A percentile compares a stretch with the other conserved stretches of the same genome.
These are phyloP conservation scores for Arachnomyces sp. DNA, from an alignment of 2,329 filamentous ascomycete species.

Conservation along the genomic window DNA sequence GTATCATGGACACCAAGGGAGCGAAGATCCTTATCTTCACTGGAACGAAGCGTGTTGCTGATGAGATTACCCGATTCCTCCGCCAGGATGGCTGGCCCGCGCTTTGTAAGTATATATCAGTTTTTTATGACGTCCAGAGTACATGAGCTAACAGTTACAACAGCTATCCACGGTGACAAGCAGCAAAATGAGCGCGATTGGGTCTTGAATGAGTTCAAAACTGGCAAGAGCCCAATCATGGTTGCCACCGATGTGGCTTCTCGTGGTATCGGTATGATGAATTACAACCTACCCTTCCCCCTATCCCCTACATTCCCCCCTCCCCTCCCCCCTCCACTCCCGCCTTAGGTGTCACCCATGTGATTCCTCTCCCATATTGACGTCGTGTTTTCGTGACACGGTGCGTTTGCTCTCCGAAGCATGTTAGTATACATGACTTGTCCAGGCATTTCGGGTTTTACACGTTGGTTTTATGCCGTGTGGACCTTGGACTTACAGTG, in stretches of 20 bases:
- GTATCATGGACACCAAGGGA: conserved; percentile 90
- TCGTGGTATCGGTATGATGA: conserved; percentile 99
- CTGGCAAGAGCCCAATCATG: conserved; percentile 99
- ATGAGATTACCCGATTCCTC: conserved; percentile 94
- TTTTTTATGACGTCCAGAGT: conserved; percentile 15
- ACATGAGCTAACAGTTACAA: conserved; percentile 28
- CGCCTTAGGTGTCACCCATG: conserved; percentile 19
- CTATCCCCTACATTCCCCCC: conserved; percentile 21
- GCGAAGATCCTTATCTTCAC: conserved; percentile 96
- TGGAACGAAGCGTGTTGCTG: conserved; percentile 78
- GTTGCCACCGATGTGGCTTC: conserved; percentile 99
- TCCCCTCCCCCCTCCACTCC: conserved; percentile 24
- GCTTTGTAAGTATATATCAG: conserved; percentile 60
- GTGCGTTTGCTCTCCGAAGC: conserved; percentile 89
- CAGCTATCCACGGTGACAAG: conserved; percentile 97
- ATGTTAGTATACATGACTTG: conserved; percentile 82
- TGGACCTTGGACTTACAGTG: conserved; percentile 81
- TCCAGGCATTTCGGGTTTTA: conserved; percentile 77
- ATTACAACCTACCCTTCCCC: conserved; percentile 41
- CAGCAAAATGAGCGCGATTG: conserved; percentile 99
- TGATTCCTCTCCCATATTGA: conserved; percentile 40
- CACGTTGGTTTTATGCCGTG: conserved; percentile 63
- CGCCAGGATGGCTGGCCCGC: conserved; percentile 97
- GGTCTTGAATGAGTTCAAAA: conserved; percentile 99
- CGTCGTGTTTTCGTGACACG: conserved; percentile 54